Percentiles rank a stretch among this genome's conserved stretches.
phyloP scores from a whole-genome alignment of 768 basidiomycete species.

The Porphyrellus cyaneotinctus region DNA sequence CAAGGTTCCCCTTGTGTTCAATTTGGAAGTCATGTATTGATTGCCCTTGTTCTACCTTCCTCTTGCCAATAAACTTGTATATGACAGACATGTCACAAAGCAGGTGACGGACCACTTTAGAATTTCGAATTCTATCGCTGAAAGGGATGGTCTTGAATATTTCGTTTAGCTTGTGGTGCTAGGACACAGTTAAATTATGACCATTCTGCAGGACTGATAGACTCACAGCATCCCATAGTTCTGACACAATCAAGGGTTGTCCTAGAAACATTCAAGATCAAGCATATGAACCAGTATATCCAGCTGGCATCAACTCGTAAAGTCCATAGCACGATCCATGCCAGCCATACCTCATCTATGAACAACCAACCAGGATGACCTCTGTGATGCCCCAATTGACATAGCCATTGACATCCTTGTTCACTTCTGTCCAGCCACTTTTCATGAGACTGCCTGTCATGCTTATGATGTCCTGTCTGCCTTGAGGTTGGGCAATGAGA shows the following conservation, averaged over 20 bases:
- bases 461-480: conserved; percentile 98
- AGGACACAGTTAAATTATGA: not conserved
- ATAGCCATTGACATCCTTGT: conserved; percentile 89
- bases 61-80: conserved; percentile 10
- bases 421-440: conserved; percentile 92
- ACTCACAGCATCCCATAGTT: conserved; percentile 29
- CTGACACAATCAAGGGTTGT: conserved; percentile 16
- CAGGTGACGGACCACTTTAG: conserved; percentile 21
- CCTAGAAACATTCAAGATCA: no score
- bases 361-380: conserved; percentile 95
- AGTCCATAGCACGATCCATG: no score
- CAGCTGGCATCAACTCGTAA: no score
- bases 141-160: conserved; percentile 22
- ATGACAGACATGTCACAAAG: conserved; percentile 9
- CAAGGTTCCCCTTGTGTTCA: conserved; percentile 40
- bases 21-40: not conserved
- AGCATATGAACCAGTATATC: no score
- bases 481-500: conserved; percentile 90
- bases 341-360: conserved; percentile 84
- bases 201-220: not conserved
- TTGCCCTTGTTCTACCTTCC: not conserved
- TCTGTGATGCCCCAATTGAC: conserved; percentile 98
- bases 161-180: conserved; percentile 21
- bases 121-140: conserved; percentile 19
- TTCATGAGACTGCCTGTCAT: conserved; percentile 98